phyloP scores from a whole-genome alignment of 805 yeast genomes.

The Ascoidea asiatica region DNA sequence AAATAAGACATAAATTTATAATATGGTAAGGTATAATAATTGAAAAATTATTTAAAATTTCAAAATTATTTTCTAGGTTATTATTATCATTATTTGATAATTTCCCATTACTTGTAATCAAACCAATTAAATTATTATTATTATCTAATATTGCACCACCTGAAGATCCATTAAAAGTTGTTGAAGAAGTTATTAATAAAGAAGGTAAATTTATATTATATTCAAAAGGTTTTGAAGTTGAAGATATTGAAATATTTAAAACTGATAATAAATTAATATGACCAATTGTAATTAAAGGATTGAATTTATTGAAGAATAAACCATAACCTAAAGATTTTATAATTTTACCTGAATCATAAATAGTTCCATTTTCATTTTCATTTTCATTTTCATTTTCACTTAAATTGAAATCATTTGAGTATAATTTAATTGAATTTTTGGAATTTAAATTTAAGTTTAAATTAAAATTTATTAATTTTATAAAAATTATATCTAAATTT shows the following conservation, averaged over 20 bases:
- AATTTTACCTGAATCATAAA: background rate
- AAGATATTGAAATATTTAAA: too few species aligned
- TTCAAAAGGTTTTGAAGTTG: background rate
- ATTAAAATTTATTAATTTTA: too few species aligned
- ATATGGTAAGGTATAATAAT: background rate
- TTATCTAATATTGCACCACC: background rate
- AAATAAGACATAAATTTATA: too few species aligned
- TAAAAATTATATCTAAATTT: background rate
- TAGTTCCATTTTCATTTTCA: too few species aligned
- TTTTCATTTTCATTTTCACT: too few species aligned
- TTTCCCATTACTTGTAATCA: background rate
- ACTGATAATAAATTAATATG: background rate
- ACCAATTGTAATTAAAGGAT: background rate
- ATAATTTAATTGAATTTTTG: background rate
- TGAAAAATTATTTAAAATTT: background rate
- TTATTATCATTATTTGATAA: background rate
- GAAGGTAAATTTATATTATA: background rate
- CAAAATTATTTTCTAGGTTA: too few species aligned
- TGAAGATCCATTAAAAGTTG: conserved; percentile 15
- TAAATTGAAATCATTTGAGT: background rate
- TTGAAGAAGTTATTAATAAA: conserved; percentile 12
- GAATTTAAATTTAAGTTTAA: too few species aligned
- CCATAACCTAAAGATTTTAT: background rate
- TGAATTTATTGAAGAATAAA: background rate
- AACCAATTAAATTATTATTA: background rate